Conservation (phyloP, 2,329 filamentous ascomycete genomes). For the Sarocladium oryzae region DNA sequence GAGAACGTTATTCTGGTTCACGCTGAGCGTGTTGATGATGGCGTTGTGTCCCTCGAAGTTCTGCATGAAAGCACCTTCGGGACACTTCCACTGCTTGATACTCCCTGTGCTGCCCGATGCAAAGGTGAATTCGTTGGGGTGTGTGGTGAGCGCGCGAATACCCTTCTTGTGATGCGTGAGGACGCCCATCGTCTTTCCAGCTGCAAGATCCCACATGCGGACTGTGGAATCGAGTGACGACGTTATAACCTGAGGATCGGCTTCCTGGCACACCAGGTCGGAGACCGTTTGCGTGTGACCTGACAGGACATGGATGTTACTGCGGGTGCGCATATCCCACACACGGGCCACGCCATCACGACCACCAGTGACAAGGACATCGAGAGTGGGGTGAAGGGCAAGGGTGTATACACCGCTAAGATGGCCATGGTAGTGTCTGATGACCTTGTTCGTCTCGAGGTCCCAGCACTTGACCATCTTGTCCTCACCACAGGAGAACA, state of each 20-base stretch:
- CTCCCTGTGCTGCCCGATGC: constrained; percentile 84
- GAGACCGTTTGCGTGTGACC: constrained; percentile 90
- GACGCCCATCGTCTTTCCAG: constrained; percentile 92
- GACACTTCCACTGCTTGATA: constrained; percentile 99
- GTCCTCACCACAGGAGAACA: constrained; percentile 97
- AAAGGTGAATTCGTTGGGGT: constrained; percentile 94
- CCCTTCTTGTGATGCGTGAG: constrained; percentile 98
- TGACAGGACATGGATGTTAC: constrained; percentile 87
- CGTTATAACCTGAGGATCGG: constrained; percentile 91
- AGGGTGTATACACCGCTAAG: constrained; percentile 93
- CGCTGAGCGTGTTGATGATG: constrained; percentile 89
- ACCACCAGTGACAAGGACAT: constrained; percentile 90
- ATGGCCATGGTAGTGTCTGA: constrained; percentile 95
- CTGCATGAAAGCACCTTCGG: constrained; percentile 97
- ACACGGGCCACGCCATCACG: constrained; percentile 91
- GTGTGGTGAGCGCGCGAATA: constrained; percentile 74
- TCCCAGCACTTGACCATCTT: constrained; percentile 99
- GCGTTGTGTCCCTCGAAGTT: constrained; percentile 96
- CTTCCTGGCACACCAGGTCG: constrained; percentile 87
- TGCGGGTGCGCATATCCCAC: constrained; percentile 97
- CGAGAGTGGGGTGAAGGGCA: constrained; percentile 86
- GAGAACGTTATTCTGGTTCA: constrained; percentile 91
- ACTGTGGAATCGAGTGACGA: constrained; percentile 90
- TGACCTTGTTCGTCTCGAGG: constrained; percentile 98
- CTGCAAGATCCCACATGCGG: constrained; percentile 89